Base-by-base conservation (phyloP, 2,329 filamentous ascomycete species). In the Claviceps pazoutovae region DNA sequence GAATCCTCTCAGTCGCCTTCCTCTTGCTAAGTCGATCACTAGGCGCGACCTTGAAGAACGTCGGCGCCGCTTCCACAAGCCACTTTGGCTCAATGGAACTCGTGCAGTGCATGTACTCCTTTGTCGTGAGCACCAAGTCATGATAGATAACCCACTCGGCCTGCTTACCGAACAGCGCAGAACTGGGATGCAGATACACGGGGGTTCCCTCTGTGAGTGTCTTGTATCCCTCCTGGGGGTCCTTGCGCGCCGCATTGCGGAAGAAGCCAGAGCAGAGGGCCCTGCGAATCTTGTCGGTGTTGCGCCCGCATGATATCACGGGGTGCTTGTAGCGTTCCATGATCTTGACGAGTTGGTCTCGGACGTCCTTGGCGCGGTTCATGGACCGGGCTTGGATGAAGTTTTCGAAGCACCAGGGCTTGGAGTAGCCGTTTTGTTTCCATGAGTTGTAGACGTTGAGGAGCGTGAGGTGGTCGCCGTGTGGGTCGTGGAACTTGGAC, bases 401-500 rank as follows among this genome's bases (percentile, higher is more conserved):
- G 68, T 98, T 96, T 63, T 98, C 94, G 59, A 88, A 91, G 64
- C 93, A 97, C 93, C 93, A 98, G 0, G 90, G 83, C 53, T 82
- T 87, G 48, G 82, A 86, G 69, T 80, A 95, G 6, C 84, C 83
- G 56, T 82, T 85, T 45, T 83, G 77, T 66, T 95, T 95, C 93
- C 93, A 98, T n/a, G 80, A 83, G 62, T 96, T 95, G 72, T 95
- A 98, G 0, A 98, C 90, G 60, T 98, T 98, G 44, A 98, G 79
- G 0, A 97, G 75, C 0, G 93, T 98, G 13, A 98, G 75, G 62
- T 98, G 93, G 63, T 98, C 93, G 50, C 93, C 93, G 52, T 88
- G 82, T 0, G 91, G 86, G 62, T 98, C 93, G 70, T 96, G 88
- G 70, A 98, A 98, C 66, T 96, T 96, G 57, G 89, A 78, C 69